Evolutionary conservation across 257 asterid genomes (phyloP), one percentile per base, ranked within the genome.

Genomic region (Phtheirospermum japonicum): DNA sequence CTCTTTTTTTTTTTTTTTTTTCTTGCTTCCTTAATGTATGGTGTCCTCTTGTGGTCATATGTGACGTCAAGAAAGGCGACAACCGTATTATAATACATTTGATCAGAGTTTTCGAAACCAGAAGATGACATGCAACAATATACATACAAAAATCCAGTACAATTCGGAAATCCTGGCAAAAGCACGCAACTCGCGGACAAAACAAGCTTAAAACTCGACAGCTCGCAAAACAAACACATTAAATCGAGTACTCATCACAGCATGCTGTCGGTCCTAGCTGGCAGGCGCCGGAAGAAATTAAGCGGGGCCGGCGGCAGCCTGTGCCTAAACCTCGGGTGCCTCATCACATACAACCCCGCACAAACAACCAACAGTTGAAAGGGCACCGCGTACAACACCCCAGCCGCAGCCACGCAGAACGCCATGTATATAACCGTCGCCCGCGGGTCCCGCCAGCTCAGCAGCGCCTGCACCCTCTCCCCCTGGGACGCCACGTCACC

Each of bases 401-500:
- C 16, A 18, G 98, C 82, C 57, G 90, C 86, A 52, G 77, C 63
- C 0, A 86, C 59, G 66, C 98, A 88, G 62, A 78, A 81, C 12
- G 32, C 74, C 86, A 88, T 75, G 64, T 70, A 91, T 61, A 91
- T 71, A 28, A 74, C 74, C 4, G 96, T 91, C 17, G 98, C 96
- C 2, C 95, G 88, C 0, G 98, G 90, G 34, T 88, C 98, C 4
- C 98, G 80, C 98, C 98, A 91, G 48, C 96, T 88, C 64, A 81
- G 83, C 67, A 91, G 61, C 0, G 92, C 98, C 70, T 82, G 98
- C 30, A 88, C 50, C 73, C 96, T 79, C 79, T 91, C 98, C 57
- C 95, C 98, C 66, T 91, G 98, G 1, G 92, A 76, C 2, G 98
- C 96, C 23, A 91, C 32, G 52, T 91, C 93, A 4, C 96, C 98